Evolutionary conservation across 148 eudicot species (phyloP), one percentile per base, ranked within the genome.

Genomic region (Persicaria tinctoria): DNA sequence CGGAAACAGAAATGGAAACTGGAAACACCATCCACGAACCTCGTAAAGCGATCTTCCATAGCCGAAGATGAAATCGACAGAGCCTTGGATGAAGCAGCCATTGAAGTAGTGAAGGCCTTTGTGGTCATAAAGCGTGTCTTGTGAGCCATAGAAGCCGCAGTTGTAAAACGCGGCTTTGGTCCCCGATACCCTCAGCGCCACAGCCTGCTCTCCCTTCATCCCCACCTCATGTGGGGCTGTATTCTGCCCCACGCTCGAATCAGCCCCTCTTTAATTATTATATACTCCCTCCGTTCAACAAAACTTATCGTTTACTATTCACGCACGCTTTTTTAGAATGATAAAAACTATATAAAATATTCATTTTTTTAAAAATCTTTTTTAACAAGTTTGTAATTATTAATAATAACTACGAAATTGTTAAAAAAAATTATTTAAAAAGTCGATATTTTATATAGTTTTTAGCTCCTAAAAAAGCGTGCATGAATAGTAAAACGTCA

Each of bases 11-110:
- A 23, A 23, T 0, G 27, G 27, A 23, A 23, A 23, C 27, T 0
- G 41, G 1, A 32, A 32, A 32, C 41, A 2, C 41, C 41, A 32
- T 32, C 41, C 41, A 9, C 41, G 13, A 11, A 66, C 70, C 70
- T 66, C 70, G 8, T 66, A 66, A 47, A 66, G 70, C 1, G 89
- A 87, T 20, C 82, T 81, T 11, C 82, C 91, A 63, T 81, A 80
- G 59, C 95, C 91, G 73, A 88, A 90, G 78, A 90, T 90, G 82
- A 90, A 90, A 62, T 90, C 93, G 41, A 91, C 88, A 0, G 92
- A 85, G 57, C 96, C 96, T 73, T 87, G 89, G 62, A 91, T 83
- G 79, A 86, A 85, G 82, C 92, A 88, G 47, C 82, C 78, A 5
- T 62, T 76, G 79, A 81, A 90, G 64, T 81, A 90, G 63, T 90